phyloP scores from a whole-genome alignment of 2,329 filamentous ascomycete genomes.

The Bipolaris oryzae region DNA sequence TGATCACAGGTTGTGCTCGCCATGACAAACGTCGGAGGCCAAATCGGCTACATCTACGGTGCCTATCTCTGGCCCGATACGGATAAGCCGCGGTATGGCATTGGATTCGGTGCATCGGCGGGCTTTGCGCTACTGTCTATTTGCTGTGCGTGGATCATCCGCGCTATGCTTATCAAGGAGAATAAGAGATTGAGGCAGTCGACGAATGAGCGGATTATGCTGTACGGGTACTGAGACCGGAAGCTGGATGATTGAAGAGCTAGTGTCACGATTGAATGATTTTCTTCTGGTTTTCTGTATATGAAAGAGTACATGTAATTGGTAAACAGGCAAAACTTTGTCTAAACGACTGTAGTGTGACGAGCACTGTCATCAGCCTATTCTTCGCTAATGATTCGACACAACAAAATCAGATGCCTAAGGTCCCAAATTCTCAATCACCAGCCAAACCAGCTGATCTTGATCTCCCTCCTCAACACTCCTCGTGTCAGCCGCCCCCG shows the following conservation, averaged over 20 bases:
- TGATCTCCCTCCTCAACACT: conserved; percentile 1
- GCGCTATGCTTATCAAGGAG: conserved; percentile 35
- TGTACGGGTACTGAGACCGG: conserved; percentile 34
- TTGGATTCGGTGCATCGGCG: conserved; percentile 39
- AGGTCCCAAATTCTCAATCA: conserved; percentile 37
- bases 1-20: conserved; percentile 34
- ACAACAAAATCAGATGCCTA: not conserved
- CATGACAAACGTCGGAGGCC: conserved; percentile 37
- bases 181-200: conserved; percentile 31
- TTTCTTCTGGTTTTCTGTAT: too few species aligned
- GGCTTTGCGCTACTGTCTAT: conserved; percentile 37
- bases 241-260: not conserved
- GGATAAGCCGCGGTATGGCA: conserved; percentile 33
- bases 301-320: too few species aligned
- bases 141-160: conserved; percentile 36
- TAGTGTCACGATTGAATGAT: not conserved
- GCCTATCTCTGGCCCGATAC: conserved; percentile 36
- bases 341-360: too few species aligned
- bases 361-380: too few species aligned
- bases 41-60: conserved; percentile 41
- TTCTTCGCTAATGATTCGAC: too few species aligned
- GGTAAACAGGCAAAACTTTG: not conserved
- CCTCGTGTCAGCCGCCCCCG: not conserved
- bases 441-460: conserved; percentile 36
- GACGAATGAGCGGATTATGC: conserved; percentile 35